Conservation (phyloP, 148 eudicot species). For the Persicaria maculosa region DNA sequence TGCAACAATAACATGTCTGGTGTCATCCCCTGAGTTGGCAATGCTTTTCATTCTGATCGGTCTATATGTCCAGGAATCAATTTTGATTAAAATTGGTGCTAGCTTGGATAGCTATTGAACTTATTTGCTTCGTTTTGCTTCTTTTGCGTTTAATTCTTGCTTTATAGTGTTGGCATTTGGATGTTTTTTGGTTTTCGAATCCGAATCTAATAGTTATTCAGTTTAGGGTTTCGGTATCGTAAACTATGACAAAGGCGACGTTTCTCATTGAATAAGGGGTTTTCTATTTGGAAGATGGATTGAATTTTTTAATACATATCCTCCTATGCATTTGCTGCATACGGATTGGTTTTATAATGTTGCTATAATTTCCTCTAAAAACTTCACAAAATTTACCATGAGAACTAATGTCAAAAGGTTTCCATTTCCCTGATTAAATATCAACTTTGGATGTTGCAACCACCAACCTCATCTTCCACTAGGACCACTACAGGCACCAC, state of each 20-base stretch:
- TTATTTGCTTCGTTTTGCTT: neutral
- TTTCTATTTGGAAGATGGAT: neutral
- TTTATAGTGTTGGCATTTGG: neutral
- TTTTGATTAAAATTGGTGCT: neutral
- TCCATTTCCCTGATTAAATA: neutral
- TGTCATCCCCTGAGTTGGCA: no score
- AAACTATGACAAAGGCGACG: conserved; percentile 32
- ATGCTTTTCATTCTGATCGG: neutral
- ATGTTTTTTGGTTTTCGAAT: neutral
- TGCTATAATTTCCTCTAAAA: neutral
- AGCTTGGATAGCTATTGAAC: neutral
- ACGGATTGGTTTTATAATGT: neutral
- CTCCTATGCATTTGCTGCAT: neutral
- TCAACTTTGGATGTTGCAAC: neutral
- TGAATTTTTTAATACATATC: neutral
- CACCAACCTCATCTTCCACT: neutral
- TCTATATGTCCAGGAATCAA: neutral
- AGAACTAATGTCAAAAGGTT: neutral
- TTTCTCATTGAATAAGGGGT: neutral
- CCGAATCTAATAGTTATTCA: neutral
- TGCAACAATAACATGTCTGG: no score
- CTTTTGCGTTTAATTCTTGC: neutral
- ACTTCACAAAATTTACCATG: neutral
- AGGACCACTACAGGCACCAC: neutral
- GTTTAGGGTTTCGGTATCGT: conserved; percentile 4